Base-by-base conservation (phyloP, 345 rosid genomes). In the Hevea brasiliensis region DNA sequence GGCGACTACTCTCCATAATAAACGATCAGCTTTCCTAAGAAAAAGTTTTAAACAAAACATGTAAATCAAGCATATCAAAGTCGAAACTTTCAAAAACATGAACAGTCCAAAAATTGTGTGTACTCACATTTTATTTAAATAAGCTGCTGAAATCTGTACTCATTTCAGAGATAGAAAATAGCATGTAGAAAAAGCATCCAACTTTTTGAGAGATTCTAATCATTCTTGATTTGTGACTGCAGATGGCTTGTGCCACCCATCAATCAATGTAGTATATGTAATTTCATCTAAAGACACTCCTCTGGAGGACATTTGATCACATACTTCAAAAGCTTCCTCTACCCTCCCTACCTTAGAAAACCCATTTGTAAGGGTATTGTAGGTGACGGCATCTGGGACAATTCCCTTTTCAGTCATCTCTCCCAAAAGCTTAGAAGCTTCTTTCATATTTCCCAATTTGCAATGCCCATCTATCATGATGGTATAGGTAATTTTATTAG, bases 401-500 rank as follows among this genome's bases (percentile, higher is more conserved):
- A 89, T 77, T 67, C 90, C 94, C 41, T 67, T 87, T 65, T 85
- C 82, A 58, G 73, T 67, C 96, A 92, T 89, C 87, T 81, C 84
- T 61, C 65, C 55, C 55, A 92, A 69, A 84, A 90, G 87, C 76
- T 79, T 88, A 67, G 81, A 61, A 63, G 92, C 98, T 85, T 84
- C 84, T 72, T 80, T 78, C 78, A 79, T 80, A 72, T 90, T 78
- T 24, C 90, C 93, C 74, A 77, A 63, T 84, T 66, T 74, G 72
- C 77, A 66, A 67, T 27, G 58, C 11, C 60, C 72, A 74, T 67
- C 23, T 58, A 90, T 89, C 88, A 88, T 85, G 75, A 89, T 76
- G 11, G 96, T 90, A 78, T 92, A 92, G 42, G 96, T 92, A 64
- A 90, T 73, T 82, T 87, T 90, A 77, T 92, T 90, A 37, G 96